Base-by-base conservation (phyloP, 129 eudicot genomes). In the Escallonia rubra region DNA sequence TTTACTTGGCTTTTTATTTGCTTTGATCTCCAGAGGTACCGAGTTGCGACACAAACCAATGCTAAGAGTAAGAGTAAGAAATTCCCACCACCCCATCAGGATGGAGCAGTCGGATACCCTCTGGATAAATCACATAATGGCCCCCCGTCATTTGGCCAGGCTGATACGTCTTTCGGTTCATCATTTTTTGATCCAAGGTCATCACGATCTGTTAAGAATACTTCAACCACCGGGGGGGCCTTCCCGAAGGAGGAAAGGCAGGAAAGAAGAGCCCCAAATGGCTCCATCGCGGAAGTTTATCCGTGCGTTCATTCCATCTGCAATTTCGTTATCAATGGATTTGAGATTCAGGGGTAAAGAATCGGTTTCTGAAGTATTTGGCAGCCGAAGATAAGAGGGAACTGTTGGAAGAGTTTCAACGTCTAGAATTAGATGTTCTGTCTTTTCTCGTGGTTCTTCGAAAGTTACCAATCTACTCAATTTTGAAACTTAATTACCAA, bases 51-150 rank as follows among this genome's bases (percentile, higher is more conserved):
- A 47, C 89, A 83, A 74, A 72, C 83, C 8, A 88, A 82, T 60
- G 85, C 80, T 40, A 91, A 77, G 80, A 88, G 96, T 84, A 91
- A 83, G 74, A 91, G 96, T 47, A 96, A 16, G n/a, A n/a, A n/a
- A n/a, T n/a, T n/a, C n/a, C n/a, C n/a, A n/a, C n/a, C n/a, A n/a
- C n/a, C n/a, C n/a, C 98, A 91, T 56, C 90, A 78, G 55, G 98
- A 91, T 76, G 96, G 83, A 41, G 85, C 87, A 14, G 94, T 91
- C 1, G 96, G 96, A 60, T 72, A 80, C 68, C 87, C 88, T 39
- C 79, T 47, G 2, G 85, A 89, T 64, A 72, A 80, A 51, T 69
- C 90, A 64, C 82, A 76, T 3, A 74, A 87, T 49, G 79, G 84
- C 45, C 79, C 85, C 0, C 65, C 77, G 63, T 91, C 98, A 49